Base-by-base conservation (phyloP, 768 basidiomycete species). In the Naematelia aurantialba region DNA sequence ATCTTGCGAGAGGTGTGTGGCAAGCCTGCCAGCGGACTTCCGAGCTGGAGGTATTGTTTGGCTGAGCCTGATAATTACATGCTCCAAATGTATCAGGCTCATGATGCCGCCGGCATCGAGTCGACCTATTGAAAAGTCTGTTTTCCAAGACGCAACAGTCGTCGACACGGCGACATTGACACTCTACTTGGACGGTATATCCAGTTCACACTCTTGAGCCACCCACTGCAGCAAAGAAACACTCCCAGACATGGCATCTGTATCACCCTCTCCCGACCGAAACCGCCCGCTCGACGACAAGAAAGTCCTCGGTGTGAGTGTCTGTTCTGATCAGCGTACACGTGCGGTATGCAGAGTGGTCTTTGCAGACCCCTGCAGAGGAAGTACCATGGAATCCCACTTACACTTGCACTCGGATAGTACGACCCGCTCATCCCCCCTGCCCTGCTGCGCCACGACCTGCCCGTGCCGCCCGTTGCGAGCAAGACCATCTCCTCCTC, bases 401-500 rank as follows among this genome's bases (percentile, higher is more conserved):
- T n/a, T n/a, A n/a, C n/a, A n/a, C n/a, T n/a, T 13, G 26, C 56
- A 39, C 11, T 14, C 22, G 44, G 21, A 19, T 69, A 92, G 89
- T 94, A 97, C 76, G 93, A 97, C 67, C 93, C 94, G n/a, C 84
- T 97, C 45, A 86, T 96, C 60, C 90, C 93, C 69, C 94, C 93
- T 4, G 89, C 89, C 1, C 81, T 98, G 52, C 85, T 99, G 55
- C 83, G 88, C 59, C 87, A 92, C 62, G 93, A 98, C 67, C 83
- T 97, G 54, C 83, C 83, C 1, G 85, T 89, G 2, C 80, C 86
- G 17, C 67, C 81, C 12, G 77, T 78, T 8, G 87, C 91, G 0
- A 83, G 85, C 65, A 82, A 70, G 66, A 91, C 88, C 19, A 88
- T 96, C 76, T 85, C 89, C 2, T 77, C 82, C 17, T 87, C 91